A percentile compares a stretch with the other conserved stretches of the same genome.
These are phyloP conservation scores for Teratosphaeria destructans DNA, from an alignment of 2,329 filamentous ascomycete species.

Conservation along the genomic window DNA sequence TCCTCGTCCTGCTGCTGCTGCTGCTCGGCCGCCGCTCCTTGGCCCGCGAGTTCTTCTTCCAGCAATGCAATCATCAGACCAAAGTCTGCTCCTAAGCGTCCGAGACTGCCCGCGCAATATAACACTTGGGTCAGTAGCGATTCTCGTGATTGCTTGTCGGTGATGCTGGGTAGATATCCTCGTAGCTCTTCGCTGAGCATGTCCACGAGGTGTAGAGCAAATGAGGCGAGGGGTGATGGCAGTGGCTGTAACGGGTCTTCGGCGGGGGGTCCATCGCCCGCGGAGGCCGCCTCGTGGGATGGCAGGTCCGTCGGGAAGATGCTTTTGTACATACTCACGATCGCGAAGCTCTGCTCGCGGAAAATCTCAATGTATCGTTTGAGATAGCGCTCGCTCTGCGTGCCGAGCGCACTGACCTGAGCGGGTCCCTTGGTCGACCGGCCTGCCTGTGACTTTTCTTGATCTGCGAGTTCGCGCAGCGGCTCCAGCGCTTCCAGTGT, in stretches of 20 bases:
- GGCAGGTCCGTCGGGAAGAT: constrained; percentile 60
- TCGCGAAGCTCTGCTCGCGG: constrained; percentile 91
- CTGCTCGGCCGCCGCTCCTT: constrained; percentile 44
- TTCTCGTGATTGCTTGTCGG: constrained; percentile 69
- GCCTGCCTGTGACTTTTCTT: constrained; percentile 50
- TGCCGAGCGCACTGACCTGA: constrained; percentile 52
- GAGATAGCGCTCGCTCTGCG: constrained; percentile 87
- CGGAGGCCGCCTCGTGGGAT: constrained; percentile 19
- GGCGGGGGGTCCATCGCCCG: neutral
- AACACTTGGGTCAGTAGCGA: constrained; percentile 85
- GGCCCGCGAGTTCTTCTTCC: constrained; percentile 40
- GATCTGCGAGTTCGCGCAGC: constrained; percentile 77
- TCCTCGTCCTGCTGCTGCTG: constrained; percentile 35
- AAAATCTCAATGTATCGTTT: constrained; percentile 97
- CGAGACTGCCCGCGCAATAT: constrained; percentile 85
- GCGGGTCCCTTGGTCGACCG: constrained; percentile 21
- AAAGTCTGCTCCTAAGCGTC: constrained; percentile 84
- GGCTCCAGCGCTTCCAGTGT: constrained; percentile 79
- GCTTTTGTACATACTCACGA: constrained; percentile 86
- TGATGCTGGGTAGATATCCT: constrained; percentile 68
- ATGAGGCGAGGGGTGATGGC: constrained; percentile 70
- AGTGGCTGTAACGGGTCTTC: constrained; percentile 41
- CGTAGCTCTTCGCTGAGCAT: constrained; percentile 69
- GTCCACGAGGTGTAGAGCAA: constrained; percentile 72
- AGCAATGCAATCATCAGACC: constrained; percentile 68